Conservation (phyloP, 2,329 filamentous ascomycete species). For the Claviceps sp. region DNA sequence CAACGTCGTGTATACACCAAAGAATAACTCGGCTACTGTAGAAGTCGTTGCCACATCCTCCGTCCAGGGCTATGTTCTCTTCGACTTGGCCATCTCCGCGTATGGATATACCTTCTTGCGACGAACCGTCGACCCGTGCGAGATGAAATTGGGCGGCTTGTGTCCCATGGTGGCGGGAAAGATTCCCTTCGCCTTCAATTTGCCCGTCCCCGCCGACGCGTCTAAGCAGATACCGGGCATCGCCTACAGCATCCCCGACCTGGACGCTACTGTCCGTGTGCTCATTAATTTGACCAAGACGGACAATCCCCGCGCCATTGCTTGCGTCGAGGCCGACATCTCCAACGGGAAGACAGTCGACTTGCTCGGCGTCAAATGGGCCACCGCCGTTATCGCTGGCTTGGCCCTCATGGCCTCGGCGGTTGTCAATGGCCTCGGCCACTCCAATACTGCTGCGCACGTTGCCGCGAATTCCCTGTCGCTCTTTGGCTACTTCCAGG, state of each 20-base stretch:
- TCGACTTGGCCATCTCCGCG: conserved; percentile 62
- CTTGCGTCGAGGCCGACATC: conserved; percentile 76
- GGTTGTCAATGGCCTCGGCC: conserved; percentile 76
- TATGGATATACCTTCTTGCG: conserved; percentile 68
- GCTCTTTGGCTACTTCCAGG: conserved; percentile 90
- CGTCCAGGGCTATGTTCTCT: conserved; percentile 68
- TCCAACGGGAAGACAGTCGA: conserved; percentile 91
- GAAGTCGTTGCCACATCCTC: conserved; percentile 70
- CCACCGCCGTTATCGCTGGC: conserved; percentile 75
- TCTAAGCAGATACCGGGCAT: conserved; percentile 62
- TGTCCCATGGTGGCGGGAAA: conserved; percentile 85
- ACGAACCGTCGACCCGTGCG: conserved; percentile 62
- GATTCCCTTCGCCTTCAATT: conserved; percentile 60
- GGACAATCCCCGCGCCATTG: conserved; percentile 44
- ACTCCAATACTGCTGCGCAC: conserved; percentile 88
- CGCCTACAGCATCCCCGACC: conserved; percentile 78
- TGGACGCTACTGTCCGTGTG: conserved; percentile 74
- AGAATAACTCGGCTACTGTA: conserved; percentile 59
- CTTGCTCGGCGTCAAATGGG: conserved; percentile 78
- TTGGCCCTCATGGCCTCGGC: conserved; percentile 74
- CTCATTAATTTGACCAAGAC: conserved; percentile 59
- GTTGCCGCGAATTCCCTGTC: conserved; percentile 87
- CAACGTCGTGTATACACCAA: conserved; percentile 67
- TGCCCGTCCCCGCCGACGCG: conserved; percentile 43
- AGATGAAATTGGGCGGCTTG: conserved; percentile 54